These are phyloP conservation scores for Cryphonectria parasitica DNA, from an alignment of 2,329 filamentous ascomycete species.

Conservation along the genomic window DNA sequence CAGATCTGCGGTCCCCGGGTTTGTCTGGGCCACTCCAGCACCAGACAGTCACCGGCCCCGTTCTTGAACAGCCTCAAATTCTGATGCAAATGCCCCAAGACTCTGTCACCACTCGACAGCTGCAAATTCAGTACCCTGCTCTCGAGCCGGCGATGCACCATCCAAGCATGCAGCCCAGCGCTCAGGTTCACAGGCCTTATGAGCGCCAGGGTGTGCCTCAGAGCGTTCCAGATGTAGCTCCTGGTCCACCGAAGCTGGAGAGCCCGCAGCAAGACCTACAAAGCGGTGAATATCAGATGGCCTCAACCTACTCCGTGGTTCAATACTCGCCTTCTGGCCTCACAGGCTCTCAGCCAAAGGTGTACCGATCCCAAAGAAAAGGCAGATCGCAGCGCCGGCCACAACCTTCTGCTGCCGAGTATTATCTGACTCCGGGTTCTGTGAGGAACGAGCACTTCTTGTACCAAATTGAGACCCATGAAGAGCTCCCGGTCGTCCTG, in stretches of 20 bases:
- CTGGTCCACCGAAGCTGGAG: slow-evolving; percentile 32
- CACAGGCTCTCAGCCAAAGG: background rate
- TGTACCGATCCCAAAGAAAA: background rate
- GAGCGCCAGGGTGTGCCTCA: slow-evolving; percentile 35
- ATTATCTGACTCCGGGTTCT: slow-evolving; percentile 15
- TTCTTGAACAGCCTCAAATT: slow-evolving; percentile 19
- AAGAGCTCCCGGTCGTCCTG: slow-evolving; percentile 31
- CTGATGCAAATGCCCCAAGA: slow-evolving; percentile 16
- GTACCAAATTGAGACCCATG: slow-evolving; percentile 25
- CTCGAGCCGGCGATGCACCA: slow-evolving; percentile 23
- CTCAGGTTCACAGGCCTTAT: slow-evolving; percentile 43
- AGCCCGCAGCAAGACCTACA: slow-evolving; percentile 29
- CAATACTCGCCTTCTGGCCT: slow-evolving; percentile 3
- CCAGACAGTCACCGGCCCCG: slow-evolving; percentile 23
- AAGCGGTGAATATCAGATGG: background rate
- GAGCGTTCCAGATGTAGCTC: slow-evolving; percentile 35
- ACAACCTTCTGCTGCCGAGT: slow-evolving; percentile 11
- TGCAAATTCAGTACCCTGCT: slow-evolving; percentile 19
- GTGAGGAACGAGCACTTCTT: slow-evolving; percentile 19
- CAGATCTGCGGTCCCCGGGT: slow-evolving; percentile 19
- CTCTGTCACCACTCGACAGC: slow-evolving; percentile 26
- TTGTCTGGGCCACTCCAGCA: slow-evolving; percentile 12
- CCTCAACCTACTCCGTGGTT: background rate
- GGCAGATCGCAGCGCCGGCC: slow-evolving; percentile 9
- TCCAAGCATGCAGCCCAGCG: slow-evolving; percentile 28